These are phyloP conservation scores for Cryphonectria radicalis DNA, from an alignment of 2,329 filamentous ascomycete species.

Conservation along the genomic window DNA sequence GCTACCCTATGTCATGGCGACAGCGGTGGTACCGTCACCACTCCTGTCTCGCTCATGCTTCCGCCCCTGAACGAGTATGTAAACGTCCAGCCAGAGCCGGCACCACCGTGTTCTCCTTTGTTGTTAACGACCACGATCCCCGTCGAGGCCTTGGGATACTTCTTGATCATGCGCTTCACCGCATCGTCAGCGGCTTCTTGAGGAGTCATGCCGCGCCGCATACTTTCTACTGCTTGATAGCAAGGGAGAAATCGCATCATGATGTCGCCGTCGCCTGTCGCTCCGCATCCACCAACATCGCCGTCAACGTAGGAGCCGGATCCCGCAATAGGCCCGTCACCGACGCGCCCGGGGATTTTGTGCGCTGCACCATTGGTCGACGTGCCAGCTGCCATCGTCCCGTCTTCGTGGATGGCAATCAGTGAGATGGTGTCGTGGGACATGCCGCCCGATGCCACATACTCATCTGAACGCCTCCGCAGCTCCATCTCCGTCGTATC, in stretches of 20 bases:
- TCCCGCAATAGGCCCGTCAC: constrained; percentile 59
- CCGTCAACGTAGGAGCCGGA: constrained; percentile 60
- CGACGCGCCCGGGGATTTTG: constrained; percentile 60
- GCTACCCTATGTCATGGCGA: not conserved
- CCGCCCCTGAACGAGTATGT: constrained; percentile 56
- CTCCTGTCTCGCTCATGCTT: constrained; percentile 49
- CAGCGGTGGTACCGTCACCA: constrained; percentile 47
- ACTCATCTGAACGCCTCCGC: constrained; percentile 6
- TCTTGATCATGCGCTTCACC: constrained; percentile 52
- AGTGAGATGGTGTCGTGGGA: constrained; percentile 61
- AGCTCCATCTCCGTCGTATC: constrained; percentile 24
- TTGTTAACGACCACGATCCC: constrained; percentile 57
- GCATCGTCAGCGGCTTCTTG: constrained; percentile 55
- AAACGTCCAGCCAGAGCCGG: constrained; percentile 59
- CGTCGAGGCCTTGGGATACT: constrained; percentile 50
- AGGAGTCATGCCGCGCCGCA: constrained; percentile 54
- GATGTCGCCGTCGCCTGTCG: constrained; percentile 60
- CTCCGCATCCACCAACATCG: constrained; percentile 58
- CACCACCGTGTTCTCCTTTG: constrained; percentile 53
- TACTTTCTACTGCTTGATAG: constrained; percentile 60
- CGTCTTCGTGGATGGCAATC: constrained; percentile 48
- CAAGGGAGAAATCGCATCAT: constrained; percentile 63
- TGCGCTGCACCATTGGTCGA: constrained; percentile 59
- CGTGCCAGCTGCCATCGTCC: constrained; percentile 57
- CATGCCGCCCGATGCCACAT: constrained; percentile 31